Conservation (phyloP, 345 rosid species). For the Crucihimalaya himalaica region DNA sequence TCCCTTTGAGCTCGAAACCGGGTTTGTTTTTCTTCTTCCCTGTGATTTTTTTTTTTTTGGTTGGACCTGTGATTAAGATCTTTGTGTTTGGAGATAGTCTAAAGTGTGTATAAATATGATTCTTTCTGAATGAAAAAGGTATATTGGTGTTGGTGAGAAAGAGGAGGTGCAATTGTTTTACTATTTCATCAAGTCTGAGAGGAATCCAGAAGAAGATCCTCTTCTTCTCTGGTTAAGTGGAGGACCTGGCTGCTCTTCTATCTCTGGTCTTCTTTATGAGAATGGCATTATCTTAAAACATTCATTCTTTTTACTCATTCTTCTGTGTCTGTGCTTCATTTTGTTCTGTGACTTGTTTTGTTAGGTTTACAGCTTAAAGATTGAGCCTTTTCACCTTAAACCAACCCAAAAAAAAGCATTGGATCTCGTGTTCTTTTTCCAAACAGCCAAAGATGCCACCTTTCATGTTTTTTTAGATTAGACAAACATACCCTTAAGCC, state of each 20-base stretch:
- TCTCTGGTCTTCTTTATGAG: slow-evolving; percentile 41
- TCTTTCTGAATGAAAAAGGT: slow-evolving; percentile 30
- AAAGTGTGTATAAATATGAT: neutral
- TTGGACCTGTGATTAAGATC: neutral
- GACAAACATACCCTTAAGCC: neutral
- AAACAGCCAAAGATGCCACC: neutral
- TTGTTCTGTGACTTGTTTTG: slow-evolving; percentile 1
- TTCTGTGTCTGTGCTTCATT: slow-evolving; percentile 43
- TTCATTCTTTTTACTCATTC: neutral
- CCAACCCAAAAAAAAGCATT: neutral
- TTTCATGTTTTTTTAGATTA: neutral
- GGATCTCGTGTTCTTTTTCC: neutral
- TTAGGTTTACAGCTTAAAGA: neutral
- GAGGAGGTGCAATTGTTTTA: slow-evolving; percentile 55
- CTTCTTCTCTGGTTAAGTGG: slow-evolving; percentile 71
- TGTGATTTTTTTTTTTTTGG: too few species aligned
- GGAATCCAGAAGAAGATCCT: slow-evolving; percentile 56
- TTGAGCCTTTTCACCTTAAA: neutral
- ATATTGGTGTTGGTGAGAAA: slow-evolving; percentile 53
- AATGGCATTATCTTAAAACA: neutral
- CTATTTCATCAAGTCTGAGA: slow-evolving; percentile 62
- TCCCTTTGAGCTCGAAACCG: slow-evolving; percentile 34
- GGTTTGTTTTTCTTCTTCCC: neutral
- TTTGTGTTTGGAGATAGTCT: neutral
- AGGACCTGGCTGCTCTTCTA: slow-evolving; percentile 67